Evolutionary conservation across 2,329 filamentous ascomycete genomes (phyloP).

Genomic region (Phialophora expanda): DNA sequence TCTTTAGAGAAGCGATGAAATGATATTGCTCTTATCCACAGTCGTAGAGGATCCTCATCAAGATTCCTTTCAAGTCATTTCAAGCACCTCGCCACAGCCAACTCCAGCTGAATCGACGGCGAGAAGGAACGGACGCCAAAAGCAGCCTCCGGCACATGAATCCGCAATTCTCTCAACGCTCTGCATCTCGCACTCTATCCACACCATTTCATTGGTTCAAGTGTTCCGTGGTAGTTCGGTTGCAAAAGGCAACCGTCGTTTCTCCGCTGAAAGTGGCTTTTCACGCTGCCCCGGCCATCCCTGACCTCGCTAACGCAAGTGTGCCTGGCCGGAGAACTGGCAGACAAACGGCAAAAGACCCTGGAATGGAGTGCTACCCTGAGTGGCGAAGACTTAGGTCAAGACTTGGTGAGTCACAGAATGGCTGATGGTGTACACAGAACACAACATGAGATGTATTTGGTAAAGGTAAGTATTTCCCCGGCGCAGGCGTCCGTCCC

Average conservation of each 20-base stretch:
- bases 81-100: neutral
- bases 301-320: constrained; percentile 5
- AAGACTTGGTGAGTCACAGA: neutral
- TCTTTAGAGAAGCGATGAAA: constrained; percentile 15
- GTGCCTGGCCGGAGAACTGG: neutral
- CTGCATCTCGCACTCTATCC: neutral
- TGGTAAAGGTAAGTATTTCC: too few relatives aligned
- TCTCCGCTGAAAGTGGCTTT: neutral
- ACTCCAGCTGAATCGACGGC: neutral
- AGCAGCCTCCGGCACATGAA: constrained; percentile 1
- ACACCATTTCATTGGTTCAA: neutral
- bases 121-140: neutral
- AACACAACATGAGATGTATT: too few relatives aligned
- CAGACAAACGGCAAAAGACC: neutral
- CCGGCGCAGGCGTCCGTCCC: too few relatives aligned
- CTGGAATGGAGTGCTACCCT: neutral
- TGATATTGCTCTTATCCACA: constrained; percentile 3
- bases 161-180: neutral
- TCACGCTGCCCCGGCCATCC: neutral
- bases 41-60: constrained; percentile 19
- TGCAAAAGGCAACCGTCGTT: constrained; percentile 1
- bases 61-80: neutral
- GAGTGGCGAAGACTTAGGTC: neutral
- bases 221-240: neutral
- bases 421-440: neutral